Conservation (phyloP, 2,329 filamentous ascomycete genomes). For the Pestalotiopsis sp. region DNA sequence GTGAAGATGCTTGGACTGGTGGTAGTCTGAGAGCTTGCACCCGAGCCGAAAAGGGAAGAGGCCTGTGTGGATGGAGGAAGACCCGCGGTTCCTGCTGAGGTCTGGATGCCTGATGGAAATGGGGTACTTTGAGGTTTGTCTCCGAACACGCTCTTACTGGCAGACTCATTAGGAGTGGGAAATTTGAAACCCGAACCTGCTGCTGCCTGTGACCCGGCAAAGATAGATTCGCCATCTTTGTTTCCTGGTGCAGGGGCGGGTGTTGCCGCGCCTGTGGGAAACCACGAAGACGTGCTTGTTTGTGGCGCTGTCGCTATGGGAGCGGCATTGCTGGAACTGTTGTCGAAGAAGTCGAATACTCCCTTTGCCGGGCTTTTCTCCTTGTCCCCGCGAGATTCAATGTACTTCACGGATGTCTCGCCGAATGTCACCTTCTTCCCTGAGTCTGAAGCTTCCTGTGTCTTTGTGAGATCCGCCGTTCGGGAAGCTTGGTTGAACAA, state of each 20-base stretch:
- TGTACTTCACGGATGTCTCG: conserved; percentile 10
- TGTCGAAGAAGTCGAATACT: conserved; percentile 19
- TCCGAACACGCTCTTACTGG: neutral
- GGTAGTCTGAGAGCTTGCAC: neutral
- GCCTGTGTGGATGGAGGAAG: neutral
- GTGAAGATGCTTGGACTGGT: neutral
- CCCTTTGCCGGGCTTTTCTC: conserved; percentile 1
- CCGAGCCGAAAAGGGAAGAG: neutral
- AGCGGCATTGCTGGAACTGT: conserved; percentile 7
- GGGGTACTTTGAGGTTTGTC: neutral
- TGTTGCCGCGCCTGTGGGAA: conserved; percentile 5
- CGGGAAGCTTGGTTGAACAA: neutral
- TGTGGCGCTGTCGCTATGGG: neutral
- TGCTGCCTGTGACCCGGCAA: conserved; percentile 12
- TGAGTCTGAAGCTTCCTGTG: neutral
- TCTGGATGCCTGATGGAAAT: neutral
- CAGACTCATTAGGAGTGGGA: neutral
- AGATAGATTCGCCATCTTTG: conserved; percentile 12
- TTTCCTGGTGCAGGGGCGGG: conserved; percentile 5
- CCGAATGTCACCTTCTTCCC: conserved; percentile 22
- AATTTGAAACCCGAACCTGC: conserved; percentile 7
- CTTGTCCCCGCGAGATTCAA: neutral
- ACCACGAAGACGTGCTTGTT: conserved; percentile 15
- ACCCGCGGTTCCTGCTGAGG: neutral
- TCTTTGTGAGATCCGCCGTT: neutral